Evolutionary conservation across 164 flowering plant species (phyloP), one percentile per base, ranked within the genome.

Genomic region (Aristolochia californica): DNA sequence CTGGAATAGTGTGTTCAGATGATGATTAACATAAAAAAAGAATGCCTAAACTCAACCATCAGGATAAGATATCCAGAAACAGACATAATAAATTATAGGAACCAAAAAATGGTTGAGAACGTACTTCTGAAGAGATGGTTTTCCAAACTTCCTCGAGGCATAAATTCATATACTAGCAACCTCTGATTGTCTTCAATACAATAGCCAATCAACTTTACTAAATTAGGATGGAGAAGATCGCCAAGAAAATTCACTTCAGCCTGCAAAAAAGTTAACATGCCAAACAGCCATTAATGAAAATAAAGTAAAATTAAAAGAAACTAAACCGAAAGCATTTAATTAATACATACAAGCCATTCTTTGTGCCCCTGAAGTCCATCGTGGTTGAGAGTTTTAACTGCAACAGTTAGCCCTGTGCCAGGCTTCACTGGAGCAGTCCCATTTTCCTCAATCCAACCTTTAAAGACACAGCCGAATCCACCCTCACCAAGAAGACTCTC

Each of bases 121-220:
- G 53, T 85, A 91, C 97, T 91, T 69, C 97, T 75, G 71, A 91
- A 91, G 5, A 91, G 81, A 68, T 91, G 97, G 67, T 88, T 91
- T 71, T 91, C 97, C 80, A 91, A 78, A 80, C 97, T 91, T 68
- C 97, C 97, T 61, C 97, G 79, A 52, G 97, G 94, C 96, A 91
- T 83, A 59, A 85, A 91, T 68, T 91, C 97, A 64, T 91, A 91
- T 0, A 83, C 97, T 21, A 91, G 80, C 76, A 91, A 61, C 74
- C 97, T 77, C 56, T 91, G 96, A 77, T 91, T 89, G 77, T 88
- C 97, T 77, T 91, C 97, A 58, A 85, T 88, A 70, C 97, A 91
- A 68, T 84, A 91, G 56, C 97, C 97, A 59, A 91, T 80, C 65
- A 91, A 70, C 69, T 84, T 84, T 51, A 91, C 97, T 71, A 91